phyloP scores from a whole-genome alignment of 2,329 filamentous ascomycete genomes.

The Lasiodiplodia theobromae region DNA sequence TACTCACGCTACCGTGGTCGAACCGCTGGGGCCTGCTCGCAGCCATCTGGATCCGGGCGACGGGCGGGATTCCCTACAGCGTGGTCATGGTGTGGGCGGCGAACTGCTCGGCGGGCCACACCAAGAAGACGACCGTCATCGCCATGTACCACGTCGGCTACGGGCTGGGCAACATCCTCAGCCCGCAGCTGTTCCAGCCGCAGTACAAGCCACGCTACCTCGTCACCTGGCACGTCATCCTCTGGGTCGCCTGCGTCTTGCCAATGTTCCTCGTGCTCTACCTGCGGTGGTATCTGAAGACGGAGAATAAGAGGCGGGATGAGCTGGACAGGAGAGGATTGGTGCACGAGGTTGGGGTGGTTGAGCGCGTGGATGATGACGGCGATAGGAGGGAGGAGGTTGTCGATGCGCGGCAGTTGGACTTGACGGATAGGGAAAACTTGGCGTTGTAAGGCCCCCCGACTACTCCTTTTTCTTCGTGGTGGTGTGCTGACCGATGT shows the following conservation, averaged over 20 bases:
- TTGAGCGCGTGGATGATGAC: neutral
- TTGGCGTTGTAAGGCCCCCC: constrained; percentile 26
- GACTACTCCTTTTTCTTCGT: too few relatives aligned
- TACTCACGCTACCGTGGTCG: constrained; percentile 47
- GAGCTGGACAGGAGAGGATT: constrained; percentile 17
- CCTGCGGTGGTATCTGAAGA: constrained; percentile 50
- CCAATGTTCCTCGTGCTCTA: constrained; percentile 51
- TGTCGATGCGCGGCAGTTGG: constrained; percentile 17
- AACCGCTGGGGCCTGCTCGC: constrained; percentile 48
- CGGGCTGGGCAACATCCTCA: constrained; percentile 47
- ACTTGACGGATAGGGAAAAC: constrained; percentile 29
- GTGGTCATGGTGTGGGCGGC: constrained; percentile 32
- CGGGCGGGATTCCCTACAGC: constrained; percentile 36
- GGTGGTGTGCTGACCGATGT: neutral
- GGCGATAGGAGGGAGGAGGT: constrained; percentile 19
- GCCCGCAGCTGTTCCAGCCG: constrained; percentile 46
- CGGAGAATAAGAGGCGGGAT: constrained; percentile 52
- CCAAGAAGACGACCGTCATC: constrained; percentile 54
- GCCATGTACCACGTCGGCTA: constrained; percentile 51
- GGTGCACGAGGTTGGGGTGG: constrained; percentile 32
- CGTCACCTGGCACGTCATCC: constrained; percentile 41
- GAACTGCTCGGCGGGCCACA: constrained; percentile 40
- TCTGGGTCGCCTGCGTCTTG: constrained; percentile 48
- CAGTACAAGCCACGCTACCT: constrained; percentile 39
- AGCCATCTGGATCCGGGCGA: constrained; percentile 50